Evolutionary conservation across 176 grass and related monocot species (phyloP).

Genomic region (Cenchrus purpureus): DNA sequence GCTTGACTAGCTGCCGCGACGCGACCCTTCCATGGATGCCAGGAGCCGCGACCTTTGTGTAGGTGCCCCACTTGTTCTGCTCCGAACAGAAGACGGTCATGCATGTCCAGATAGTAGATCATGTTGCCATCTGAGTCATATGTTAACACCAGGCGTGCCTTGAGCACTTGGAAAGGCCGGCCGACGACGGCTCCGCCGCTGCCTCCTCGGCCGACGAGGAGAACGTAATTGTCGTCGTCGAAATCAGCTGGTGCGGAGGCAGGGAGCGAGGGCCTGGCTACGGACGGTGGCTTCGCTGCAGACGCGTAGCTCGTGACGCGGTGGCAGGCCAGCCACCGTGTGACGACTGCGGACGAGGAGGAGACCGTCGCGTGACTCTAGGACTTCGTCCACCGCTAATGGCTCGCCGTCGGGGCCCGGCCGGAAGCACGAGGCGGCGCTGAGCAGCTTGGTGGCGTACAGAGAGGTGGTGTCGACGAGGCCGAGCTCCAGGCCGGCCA

Average conservation of each 20-base stretch:
- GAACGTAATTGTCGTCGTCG: background rate
- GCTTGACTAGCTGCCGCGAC: no score
- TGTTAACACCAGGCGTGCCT: background rate
- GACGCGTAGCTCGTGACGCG: background rate
- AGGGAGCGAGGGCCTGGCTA: background rate
- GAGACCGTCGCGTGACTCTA: background rate
- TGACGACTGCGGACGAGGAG: background rate
- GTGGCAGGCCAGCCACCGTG: no score
- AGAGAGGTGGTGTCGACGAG: background rate
- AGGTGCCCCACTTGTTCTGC: background rate
- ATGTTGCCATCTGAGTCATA: no score
- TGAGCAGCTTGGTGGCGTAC: background rate
- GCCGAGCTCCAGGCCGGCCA: no score
- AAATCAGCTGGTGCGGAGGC: accelerated
- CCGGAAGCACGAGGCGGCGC: no score
- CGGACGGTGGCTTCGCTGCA: background rate
- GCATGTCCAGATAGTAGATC: background rate
- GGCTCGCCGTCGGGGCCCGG: background rate
- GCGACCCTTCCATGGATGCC: background rate
- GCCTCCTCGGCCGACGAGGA: background rate
- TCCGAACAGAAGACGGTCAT: background rate
- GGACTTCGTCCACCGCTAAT: background rate
- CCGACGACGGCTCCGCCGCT: background rate
- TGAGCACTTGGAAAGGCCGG: background rate
- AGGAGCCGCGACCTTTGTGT: background rate